Evolutionary conservation across 768 basidiomycete genomes (phyloP).

Genomic region (Podaxis mareebaensis): DNA sequence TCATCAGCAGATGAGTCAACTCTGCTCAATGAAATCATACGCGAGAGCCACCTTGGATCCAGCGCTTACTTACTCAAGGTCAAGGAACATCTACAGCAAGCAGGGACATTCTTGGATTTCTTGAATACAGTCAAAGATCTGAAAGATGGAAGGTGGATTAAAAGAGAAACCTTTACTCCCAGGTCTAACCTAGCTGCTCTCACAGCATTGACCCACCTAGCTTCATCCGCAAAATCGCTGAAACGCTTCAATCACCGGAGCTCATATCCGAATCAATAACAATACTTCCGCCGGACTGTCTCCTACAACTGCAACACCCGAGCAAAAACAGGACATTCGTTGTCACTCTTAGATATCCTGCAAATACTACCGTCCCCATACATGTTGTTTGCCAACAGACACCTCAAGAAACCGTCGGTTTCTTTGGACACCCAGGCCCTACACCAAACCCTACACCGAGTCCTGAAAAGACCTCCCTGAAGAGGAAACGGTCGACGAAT

Average conservation of each 20-base stretch:
- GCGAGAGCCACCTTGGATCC: background rate
- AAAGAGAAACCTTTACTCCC: background rate
- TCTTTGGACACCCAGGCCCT: conserved; percentile 9
- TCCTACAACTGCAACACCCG: background rate
- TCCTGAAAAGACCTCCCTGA: background rate
- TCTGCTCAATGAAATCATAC: background rate
- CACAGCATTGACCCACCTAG: background rate
- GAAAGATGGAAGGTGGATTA: background rate
- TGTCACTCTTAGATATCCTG: conserved; percentile 1
- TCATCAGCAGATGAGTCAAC: background rate
- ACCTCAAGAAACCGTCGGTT: background rate
- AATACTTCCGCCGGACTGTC: background rate
- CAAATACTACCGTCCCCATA: background rate
- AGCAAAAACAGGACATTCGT: background rate
- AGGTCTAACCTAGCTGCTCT: background rate
- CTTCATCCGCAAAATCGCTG: background rate
- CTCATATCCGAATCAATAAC: conserved; percentile 3
- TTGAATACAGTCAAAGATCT: background rate
- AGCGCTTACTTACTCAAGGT: conserved; percentile 9
- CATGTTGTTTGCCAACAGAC: background rate
- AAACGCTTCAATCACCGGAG: background rate
- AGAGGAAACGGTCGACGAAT: conserved; percentile 1
- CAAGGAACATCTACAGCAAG: background rate
- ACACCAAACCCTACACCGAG: background rate
- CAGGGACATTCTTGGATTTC: conserved; percentile 1